Conservation (phyloP, 2,329 filamentous ascomycete species). For the Pseudogymnoascus sp. region DNA sequence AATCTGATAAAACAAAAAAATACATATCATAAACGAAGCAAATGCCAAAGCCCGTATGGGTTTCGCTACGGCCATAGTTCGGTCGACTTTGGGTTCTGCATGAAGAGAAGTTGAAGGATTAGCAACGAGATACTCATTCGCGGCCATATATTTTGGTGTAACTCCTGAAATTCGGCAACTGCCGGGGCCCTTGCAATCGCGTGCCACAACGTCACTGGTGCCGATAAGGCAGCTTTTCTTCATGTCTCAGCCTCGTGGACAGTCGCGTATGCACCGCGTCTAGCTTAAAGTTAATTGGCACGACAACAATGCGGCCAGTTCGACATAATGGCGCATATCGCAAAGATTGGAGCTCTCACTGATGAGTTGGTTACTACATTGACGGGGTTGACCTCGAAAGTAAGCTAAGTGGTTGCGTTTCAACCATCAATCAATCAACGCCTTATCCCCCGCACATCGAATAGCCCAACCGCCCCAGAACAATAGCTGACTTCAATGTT, state of each 20-base stretch:
- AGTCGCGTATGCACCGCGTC: slow-evolving; percentile 10
- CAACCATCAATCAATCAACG: neutral
- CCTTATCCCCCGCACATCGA: neutral
- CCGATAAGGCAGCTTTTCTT: slow-evolving; percentile 6
- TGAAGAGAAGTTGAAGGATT: neutral
- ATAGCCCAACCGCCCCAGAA: neutral
- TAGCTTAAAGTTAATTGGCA: slow-evolving; percentile 8
- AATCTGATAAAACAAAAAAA: slow-evolving; percentile 72
- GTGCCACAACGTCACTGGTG: slow-evolving; percentile 7
- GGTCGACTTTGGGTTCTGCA: slow-evolving; percentile 22
- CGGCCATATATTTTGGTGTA: neutral
- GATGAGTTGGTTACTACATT: slow-evolving; percentile 65
- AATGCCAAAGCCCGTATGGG: slow-evolving; percentile 74
- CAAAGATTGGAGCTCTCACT: slow-evolving; percentile 55
- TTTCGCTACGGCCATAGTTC: slow-evolving; percentile 73
- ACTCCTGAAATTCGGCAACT: slow-evolving; percentile 11
- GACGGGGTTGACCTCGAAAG: slow-evolving; percentile 47
- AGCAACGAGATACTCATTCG: neutral
- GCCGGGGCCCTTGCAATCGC: slow-evolving; percentile 6
- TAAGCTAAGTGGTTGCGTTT: slow-evolving; percentile 27
- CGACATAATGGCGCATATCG: slow-evolving; percentile 60
- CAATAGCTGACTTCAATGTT: slow-evolving; percentile 14
- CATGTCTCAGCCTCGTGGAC: neutral
- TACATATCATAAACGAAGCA: slow-evolving; percentile 62
- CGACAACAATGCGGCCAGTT: slow-evolving; percentile 7